Base-by-base conservation (phyloP, 495 filamentous ascomycete species). In the Tuber borchii region DNA sequence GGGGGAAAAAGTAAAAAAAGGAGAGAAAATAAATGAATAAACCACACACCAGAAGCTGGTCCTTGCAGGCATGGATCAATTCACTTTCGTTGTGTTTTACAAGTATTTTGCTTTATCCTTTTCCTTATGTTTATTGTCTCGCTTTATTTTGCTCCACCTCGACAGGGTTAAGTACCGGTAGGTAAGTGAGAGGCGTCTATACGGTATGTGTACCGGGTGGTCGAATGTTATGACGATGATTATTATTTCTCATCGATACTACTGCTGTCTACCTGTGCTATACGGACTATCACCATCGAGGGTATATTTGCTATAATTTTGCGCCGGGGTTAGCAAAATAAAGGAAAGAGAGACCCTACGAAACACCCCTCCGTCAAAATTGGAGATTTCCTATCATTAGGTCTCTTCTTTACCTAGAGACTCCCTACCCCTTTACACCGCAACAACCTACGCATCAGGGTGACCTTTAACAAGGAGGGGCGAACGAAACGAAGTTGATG, bases 21-120 rank as follows among this genome's bases (percentile, higher is more conserved):
- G 43, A 79, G 72, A 74, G 70, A 8, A 37, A 42, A 48, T 45
- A 74, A 31, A 79, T 61, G 73, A 73, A 56, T n/a, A 26, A 56
- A 56, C 48, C 48, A 56, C 22, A 26, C 48, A 70, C 76, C 76
- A 79, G 72, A 46, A 75, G 73, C 40, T 79, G 77, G 78, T 79
- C 76, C 76, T 79, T 79, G 70, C 78, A 71, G 77, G 68, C 48
- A 56, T 26, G 48, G 48, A 56, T 56, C 0, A 56, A 26, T 56
- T 56, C 48, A 56, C 46, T 51, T 51, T 6, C 22, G 8, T n/a
- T 51, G n/a, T 51, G 46, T 56, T 56, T 56, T n/a, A 56, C 9
- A 56, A 3, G 10, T 12, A 26, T n/a, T 26, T 56, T 56, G 48
- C n/a, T 56, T 56, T 26, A 56, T 12, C n/a, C n/a, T 22, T 56